Evolutionary conservation across 1,139 yeast species (phyloP), one percentile per base, ranked within the genome.

Genomic region (Yamadazyma oceani): DNA sequence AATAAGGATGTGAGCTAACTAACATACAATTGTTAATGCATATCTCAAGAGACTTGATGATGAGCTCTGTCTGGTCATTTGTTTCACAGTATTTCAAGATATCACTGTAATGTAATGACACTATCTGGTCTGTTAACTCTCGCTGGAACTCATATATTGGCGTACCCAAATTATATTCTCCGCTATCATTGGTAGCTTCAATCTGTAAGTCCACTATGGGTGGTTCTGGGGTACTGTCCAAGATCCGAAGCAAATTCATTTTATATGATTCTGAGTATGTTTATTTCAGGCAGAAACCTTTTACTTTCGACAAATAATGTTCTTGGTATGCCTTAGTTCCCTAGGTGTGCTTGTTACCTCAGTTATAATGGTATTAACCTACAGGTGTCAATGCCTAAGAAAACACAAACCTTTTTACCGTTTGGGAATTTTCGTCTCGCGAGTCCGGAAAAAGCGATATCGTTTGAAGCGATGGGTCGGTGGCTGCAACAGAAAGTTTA

Each of bases 41-140:
- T 6, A 87, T 85, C 45, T 80, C 78, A 52, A 89, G 66, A 16
- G 85, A 82, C 57, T 83, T 83, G 15, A 78, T 64, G 33, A 86
- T 77, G 36, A 84, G 77, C 33, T 78, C 80, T 32, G 78, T 78
- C 32, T 58, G 52, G 49, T 68, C 74, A 49, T 62, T 72, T 41
- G 87, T 79, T 57, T 88, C 96, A 54, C 88, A 89, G 58, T 84
- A 88, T 60, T 88, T 83, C 50, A 90, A 68, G 39, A 92, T 87
- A 56, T 90, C 97, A 24, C 95, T 81, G 55, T 89, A 89, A 59
- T 92, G 97, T 31, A 89, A 67, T 1, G 96, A 85, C 6, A 92
- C 85, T 21, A 92, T 89, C 56, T 89, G 96, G 62, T 90, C 96
- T n/a, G 92, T 86, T 38, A 92, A 72, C 54, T 88, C 95, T 52